phyloP scores from a whole-genome alignment of 331 rosid species.

The Malus hybrid region DNA sequence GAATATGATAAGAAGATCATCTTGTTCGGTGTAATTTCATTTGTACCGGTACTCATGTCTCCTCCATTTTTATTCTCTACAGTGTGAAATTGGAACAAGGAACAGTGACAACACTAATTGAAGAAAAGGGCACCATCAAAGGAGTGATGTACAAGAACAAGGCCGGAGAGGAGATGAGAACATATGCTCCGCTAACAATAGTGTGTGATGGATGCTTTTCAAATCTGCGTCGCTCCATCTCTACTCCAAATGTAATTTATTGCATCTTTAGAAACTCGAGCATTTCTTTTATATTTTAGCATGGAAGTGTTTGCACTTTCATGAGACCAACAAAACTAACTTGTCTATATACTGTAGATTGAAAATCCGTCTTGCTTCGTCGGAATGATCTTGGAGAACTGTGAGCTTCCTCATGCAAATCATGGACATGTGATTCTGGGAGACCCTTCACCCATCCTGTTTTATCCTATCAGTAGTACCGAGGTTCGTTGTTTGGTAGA shows the following conservation, averaged over 20 bases:
- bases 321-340: too few relatives aligned
- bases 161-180: constrained; percentile 40
- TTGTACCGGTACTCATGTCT: too few relatives aligned
- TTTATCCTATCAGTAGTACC: too few relatives aligned
- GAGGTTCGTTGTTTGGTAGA: too few relatives aligned
- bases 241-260: constrained; percentile 47
- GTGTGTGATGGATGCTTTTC: too few relatives aligned
- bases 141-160: constrained; percentile 65
- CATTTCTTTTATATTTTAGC: not conserved
- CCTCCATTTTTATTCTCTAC: not conserved
- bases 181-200: constrained; percentile 5
- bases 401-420: too few relatives aligned
- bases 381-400: constrained; percentile 11
- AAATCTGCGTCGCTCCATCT: constrained; percentile 25
- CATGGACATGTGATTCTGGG: too few relatives aligned
- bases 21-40: too few relatives aligned
- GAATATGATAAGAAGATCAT: too few relatives aligned
- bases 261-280: not conserved
- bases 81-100: constrained; percentile 78
- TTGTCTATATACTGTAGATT: constrained; percentile 29
- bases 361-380: constrained; percentile 75
- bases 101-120: constrained; percentile 44
- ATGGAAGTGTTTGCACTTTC: not conserved
- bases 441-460: too few relatives aligned
- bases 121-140: constrained; percentile 15